phyloP scores from a whole-genome alignment of 1,284 basidiomycete genomes.

The Microbotryum scabiosae region DNA sequence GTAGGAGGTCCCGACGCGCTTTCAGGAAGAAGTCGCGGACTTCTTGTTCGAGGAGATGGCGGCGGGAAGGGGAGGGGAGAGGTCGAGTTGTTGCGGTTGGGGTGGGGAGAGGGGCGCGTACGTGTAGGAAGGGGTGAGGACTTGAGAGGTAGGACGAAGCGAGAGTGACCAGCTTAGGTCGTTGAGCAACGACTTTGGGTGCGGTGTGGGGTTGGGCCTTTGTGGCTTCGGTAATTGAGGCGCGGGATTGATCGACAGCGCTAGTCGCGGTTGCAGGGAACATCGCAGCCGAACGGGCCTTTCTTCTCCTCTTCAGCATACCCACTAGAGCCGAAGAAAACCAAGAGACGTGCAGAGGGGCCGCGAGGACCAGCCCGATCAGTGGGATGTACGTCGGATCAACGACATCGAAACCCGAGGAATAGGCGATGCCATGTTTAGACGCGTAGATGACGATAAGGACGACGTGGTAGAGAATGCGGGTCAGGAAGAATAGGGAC shows the following conservation, averaged over 20 bases:
- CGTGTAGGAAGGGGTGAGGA: not conserved
- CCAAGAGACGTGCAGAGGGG: constrained; percentile 11
- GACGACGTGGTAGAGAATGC: constrained; percentile 49
- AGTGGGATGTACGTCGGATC: not conserved
- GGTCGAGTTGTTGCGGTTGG: not conserved
- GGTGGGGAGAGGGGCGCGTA: not conserved
- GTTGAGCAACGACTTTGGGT: not conserved
- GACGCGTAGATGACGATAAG: constrained; percentile 29
- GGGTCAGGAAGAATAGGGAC: constrained; percentile 49
- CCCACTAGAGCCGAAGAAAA: constrained; percentile 1
- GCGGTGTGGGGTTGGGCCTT: not conserved
- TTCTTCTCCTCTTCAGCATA: not conserved
- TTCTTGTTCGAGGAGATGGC: not conserved
- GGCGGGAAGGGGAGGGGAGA: not conserved
- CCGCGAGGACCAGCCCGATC: not conserved
- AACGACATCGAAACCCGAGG: not conserved
- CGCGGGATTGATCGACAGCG: not conserved
- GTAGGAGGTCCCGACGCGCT: not conserved
- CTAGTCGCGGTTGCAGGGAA: not conserved
- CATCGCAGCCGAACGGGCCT: not conserved
- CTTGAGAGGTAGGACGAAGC: not conserved
- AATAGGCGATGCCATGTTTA: not conserved
- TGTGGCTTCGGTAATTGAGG: not conserved
- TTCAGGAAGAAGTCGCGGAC: not conserved
- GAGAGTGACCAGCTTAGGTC: not conserved